A percentile compares a stretch with the other conserved stretches of the same genome.
Evolutionary conservation across 495 filamentous ascomycete genomes (phyloP).

Genomic region (Astrocystis sublimbata): DNA sequence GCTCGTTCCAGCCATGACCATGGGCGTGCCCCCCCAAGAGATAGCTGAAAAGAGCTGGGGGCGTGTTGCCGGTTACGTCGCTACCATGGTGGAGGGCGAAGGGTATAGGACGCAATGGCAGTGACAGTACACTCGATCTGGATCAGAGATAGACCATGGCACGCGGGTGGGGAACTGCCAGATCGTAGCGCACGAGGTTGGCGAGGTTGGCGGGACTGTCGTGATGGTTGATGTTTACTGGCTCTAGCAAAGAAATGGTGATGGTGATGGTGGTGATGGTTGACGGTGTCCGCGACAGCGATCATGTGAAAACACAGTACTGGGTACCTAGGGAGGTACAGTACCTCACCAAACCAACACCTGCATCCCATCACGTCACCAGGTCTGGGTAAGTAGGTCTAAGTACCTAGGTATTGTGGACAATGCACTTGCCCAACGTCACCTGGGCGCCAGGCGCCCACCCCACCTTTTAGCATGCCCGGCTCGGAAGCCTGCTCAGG

Average conservation of each 20-base stretch:
- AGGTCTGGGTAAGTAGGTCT: too few relatives aligned
- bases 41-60: constrained; percentile 21
- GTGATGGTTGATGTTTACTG: too few relatives aligned
- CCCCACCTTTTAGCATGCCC: too few relatives aligned
- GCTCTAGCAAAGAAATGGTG: too few relatives aligned
- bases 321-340: neutral
- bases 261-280: neutral
- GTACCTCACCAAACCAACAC: too few relatives aligned
- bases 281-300: neutral
- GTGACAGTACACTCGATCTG: neutral
- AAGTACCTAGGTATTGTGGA: too few relatives aligned
- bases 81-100: constrained; percentile 6
- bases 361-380: too few relatives aligned
- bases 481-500: too few relatives aligned
- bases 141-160: neutral
- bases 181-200: neutral
- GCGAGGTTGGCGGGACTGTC: neutral
- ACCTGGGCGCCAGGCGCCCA: too few relatives aligned
- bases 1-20: constrained; percentile 26
- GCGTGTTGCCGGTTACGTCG: constrained; percentile 10
- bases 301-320: neutral
- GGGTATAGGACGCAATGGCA: neutral
- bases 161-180: neutral
- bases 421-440: too few relatives aligned
- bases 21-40: too few relatives aligned